phyloP scores from a whole-genome alignment of 306 rosid genomes.

The Lotus japonicus region DNA sequence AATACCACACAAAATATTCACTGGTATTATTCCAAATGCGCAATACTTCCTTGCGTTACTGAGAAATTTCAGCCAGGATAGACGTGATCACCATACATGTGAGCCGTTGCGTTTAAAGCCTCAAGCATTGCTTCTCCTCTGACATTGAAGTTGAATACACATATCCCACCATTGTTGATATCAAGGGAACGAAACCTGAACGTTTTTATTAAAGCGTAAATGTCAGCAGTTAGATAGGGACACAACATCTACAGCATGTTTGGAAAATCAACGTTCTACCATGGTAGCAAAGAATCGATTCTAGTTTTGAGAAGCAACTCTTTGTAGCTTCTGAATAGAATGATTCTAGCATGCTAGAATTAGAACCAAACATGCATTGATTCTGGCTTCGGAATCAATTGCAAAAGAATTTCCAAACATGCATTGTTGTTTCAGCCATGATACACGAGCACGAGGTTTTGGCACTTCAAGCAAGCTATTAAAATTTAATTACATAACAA shows the following conservation, averaged over 20 bases:
- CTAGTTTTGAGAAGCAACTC: no score
- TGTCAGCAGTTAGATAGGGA: background rate
- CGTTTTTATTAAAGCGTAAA: constrained; percentile 11
- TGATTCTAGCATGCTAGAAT: no score
- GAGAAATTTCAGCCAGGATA: constrained; percentile 42
- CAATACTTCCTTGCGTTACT: background rate
- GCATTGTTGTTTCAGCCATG: background rate
- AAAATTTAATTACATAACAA: background rate
- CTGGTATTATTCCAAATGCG: background rate
- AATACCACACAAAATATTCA: background rate
- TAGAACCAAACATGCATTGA: no score
- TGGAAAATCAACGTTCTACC: no score
- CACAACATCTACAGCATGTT: no score
- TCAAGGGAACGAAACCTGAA: constrained; percentile 69
- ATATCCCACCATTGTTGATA: constrained; percentile 62
- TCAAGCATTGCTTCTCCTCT: constrained; percentile 79
- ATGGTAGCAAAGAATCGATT: no score
- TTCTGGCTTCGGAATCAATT: no score
- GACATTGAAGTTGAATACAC: constrained; percentile 58
- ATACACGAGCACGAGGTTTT: background rate
- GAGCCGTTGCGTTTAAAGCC: constrained; percentile 62
- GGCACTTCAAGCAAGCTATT: constrained; percentile 9
- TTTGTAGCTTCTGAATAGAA: no score
- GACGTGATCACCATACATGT: constrained; percentile 62
- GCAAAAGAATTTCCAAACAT: no score